phyloP scores from a whole-genome alignment of 176 grass and related monocot species.

The Rhynchospora tenuis region DNA sequence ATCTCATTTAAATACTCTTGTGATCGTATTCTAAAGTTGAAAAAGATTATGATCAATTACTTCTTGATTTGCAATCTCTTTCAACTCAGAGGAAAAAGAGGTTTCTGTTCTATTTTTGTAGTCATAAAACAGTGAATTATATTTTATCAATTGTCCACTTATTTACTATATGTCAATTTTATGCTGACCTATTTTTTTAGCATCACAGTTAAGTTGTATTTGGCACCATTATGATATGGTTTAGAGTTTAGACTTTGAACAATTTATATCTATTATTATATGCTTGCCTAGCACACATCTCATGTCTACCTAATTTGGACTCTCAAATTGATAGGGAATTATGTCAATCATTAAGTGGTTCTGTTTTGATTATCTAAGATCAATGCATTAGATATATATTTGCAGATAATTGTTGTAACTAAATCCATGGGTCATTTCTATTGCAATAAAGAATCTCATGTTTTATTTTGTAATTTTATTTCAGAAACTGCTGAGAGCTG shows the following conservation, averaged over 20 bases:
- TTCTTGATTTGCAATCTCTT: too few species aligned
- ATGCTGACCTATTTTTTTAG: too few species aligned
- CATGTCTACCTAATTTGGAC: background rate
- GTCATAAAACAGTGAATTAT: background rate
- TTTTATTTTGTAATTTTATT: background rate
- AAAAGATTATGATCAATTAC: too few species aligned
- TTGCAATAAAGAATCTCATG: background rate
- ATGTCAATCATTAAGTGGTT: background rate
- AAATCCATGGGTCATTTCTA: background rate
- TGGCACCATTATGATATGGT: background rate
- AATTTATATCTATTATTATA: background rate
- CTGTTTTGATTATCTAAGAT: background rate
- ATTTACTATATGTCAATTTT: background rate
- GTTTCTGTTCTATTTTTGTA: background rate
- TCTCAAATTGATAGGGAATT: background rate
- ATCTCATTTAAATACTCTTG: too few species aligned
- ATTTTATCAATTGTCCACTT: background rate
- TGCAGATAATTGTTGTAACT: background rate
- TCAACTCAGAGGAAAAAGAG: too few species aligned
- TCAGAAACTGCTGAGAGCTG: conserved; percentile 20
- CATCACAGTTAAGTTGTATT: too few species aligned
- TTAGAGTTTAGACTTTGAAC: background rate
- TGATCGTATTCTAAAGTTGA: too few species aligned
- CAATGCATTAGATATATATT: background rate
- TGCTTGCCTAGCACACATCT: background rate